A percentile compares a stretch with the other conserved stretches of the same genome.
Conservation (phyloP, 73 alveolate species). For the Paramecium octaurelia region DNA sequence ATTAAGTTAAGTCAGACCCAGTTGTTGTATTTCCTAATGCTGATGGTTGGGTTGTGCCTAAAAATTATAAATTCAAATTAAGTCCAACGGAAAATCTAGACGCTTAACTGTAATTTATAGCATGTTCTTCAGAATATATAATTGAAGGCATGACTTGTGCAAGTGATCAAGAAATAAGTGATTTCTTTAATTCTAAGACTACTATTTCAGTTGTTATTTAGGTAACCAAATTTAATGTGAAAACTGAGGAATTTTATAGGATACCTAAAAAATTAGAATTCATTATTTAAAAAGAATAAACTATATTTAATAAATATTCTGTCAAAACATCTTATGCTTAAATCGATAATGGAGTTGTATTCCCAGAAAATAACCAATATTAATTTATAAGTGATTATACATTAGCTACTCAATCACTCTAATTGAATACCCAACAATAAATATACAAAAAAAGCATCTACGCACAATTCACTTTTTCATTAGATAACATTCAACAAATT, state of each 20-base stretch:
- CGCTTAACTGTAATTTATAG: not conserved
- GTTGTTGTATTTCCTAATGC: not conserved
- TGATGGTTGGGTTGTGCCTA: not conserved
- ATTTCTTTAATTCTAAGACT: not conserved
- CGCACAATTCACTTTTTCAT: not conserved
- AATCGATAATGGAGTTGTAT: not conserved
- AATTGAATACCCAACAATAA: not conserved
- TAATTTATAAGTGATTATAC: not conserved
- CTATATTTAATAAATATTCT: not conserved
- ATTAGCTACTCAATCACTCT: not conserved
- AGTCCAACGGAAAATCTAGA: not conserved
- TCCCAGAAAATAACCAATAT: not conserved
- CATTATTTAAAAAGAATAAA: not conserved
- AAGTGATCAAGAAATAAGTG: not conserved
- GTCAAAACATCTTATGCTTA: not conserved
- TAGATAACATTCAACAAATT: not conserved
- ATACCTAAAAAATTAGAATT: not conserved
- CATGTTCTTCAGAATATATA: not conserved
- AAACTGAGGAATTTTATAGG: not conserved
- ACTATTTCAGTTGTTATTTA: not conserved
- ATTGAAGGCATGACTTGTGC: not conserved
- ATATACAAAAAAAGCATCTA: not conserved
- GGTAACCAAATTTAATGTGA: not conserved
- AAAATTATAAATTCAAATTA: not conserved
- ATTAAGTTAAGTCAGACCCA: not conserved